Conservation (phyloP, 257 asterid genomes). For the Solanum appendiculatum region DNA sequence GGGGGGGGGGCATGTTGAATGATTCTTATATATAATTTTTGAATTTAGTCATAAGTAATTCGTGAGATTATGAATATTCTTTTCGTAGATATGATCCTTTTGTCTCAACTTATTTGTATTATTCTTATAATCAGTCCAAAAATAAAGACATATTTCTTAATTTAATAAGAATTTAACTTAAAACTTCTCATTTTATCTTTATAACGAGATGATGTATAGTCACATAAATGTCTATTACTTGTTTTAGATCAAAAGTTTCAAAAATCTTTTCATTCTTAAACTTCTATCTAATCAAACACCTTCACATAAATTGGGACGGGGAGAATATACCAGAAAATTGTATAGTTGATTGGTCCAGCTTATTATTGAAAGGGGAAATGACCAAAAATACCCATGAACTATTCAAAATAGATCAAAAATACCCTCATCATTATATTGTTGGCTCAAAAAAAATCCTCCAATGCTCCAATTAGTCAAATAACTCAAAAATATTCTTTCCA, state of each 20-base stretch:
- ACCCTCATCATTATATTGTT: not conserved
- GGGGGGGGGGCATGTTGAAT: not conserved
- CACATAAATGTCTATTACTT: not conserved
- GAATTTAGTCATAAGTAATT: not conserved
- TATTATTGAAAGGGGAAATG: not conserved
- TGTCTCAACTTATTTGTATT: not conserved
- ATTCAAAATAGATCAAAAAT: not conserved
- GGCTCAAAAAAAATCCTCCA: not conserved
- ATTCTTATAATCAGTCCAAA: not conserved
- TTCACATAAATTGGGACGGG: not conserved
- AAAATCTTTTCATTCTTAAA: not conserved
- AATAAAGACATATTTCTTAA: not conserved
- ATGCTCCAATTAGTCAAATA: not conserved
- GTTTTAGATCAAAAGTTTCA: not conserved
- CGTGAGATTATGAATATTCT: not conserved
- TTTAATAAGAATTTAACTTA: not conserved
- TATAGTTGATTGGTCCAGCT: not conserved
- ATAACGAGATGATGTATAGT: not conserved
- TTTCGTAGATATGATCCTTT: not conserved
- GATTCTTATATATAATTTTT: not conserved
- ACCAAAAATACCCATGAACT: not conserved
- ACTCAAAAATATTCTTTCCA: not conserved
- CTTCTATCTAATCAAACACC: not conserved
- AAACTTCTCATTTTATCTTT: not conserved
- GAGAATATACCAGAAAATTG: not conserved